These are phyloP conservation scores for Geoglossum cookeanum DNA, from an alignment of 2,329 filamentous ascomycete genomes.

Conservation along the genomic window DNA sequence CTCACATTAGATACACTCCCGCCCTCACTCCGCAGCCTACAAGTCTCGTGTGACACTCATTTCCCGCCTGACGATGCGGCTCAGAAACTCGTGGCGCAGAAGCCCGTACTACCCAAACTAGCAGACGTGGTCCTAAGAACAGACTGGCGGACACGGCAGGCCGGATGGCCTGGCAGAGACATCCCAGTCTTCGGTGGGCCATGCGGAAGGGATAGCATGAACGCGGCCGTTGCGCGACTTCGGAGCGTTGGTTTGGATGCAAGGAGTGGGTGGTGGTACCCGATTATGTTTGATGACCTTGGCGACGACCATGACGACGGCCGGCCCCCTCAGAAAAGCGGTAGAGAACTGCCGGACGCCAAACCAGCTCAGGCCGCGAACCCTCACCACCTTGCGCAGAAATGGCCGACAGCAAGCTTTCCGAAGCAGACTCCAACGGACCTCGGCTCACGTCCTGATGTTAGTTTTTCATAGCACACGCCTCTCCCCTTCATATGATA, in stretches of 20 bases:
- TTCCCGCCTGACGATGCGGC: slow-evolving; percentile 1
- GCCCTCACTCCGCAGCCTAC: background rate
- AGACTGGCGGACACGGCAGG: slow-evolving; percentile 1
- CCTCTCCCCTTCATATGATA: too few relatives aligned
- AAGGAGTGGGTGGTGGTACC: slow-evolving; percentile 1
- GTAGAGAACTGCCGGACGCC: background rate
- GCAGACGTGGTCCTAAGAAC: background rate
- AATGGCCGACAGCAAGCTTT: background rate
- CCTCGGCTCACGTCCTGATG: too few relatives aligned
- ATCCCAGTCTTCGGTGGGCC: background rate
- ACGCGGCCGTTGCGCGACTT: background rate
- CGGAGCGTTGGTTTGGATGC: background rate
- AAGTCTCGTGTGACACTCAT: background rate
- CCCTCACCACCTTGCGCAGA: background rate
- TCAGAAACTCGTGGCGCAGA: background rate
- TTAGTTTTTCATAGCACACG: too few relatives aligned
- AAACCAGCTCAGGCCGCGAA: too few relatives aligned
- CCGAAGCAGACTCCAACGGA: too few relatives aligned
- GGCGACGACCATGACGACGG: background rate
- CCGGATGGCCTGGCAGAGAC: background rate
- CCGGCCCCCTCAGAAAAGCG: too few relatives aligned
- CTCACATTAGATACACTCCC: background rate
- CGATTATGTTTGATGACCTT: slow-evolving; percentile 3
- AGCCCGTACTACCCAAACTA: background rate
- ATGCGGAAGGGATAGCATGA: background rate